Evolutionary conservation across 2,329 filamentous ascomycete genomes (phyloP).

Genomic region (Mycosphaerella sp.): DNA sequence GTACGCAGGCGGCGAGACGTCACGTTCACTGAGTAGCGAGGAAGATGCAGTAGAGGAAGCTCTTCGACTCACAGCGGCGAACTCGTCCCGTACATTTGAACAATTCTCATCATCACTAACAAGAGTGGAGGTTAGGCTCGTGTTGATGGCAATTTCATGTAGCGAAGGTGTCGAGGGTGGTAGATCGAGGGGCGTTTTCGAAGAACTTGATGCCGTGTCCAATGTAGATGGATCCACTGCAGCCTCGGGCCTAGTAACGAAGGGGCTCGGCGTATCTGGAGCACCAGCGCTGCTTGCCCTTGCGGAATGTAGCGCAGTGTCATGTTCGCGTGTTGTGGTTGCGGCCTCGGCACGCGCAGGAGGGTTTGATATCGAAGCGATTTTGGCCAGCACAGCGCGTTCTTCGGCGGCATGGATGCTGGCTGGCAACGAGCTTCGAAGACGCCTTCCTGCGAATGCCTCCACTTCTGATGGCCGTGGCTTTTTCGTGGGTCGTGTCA

Average conservation of each 20-base stretch:
- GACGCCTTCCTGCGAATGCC: not conserved
- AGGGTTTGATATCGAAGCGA: not conserved
- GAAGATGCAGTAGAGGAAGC: not conserved
- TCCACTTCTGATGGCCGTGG: not conserved
- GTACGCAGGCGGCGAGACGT: slow-evolving; percentile 19
- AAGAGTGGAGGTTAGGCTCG: not conserved
- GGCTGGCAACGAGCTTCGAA: not conserved
- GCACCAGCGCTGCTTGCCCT: not conserved
- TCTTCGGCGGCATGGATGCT: not conserved
- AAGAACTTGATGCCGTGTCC: not conserved
- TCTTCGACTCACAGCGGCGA: not conserved
- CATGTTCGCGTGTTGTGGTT: not conserved
- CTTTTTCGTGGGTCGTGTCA: not conserved
- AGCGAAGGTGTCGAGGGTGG: no score
- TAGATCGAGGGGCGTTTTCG: not conserved
- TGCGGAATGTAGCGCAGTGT: not conserved
- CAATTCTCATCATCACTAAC: slow-evolving; percentile 11
- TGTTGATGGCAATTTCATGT: no score
- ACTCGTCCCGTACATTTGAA: slow-evolving; percentile 7
- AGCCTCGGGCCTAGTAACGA: not conserved
- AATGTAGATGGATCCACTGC: no score
- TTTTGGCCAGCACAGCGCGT: not conserved
- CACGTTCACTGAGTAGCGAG: slow-evolving; percentile 27
- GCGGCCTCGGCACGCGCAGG: not conserved
- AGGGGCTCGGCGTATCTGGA: not conserved